A percentile compares a stretch with the other conserved stretches of the same genome.
Evolutionary conservation across 495 filamentous ascomycete species (phyloP).

Genomic region (Penicillium manginii): DNA sequence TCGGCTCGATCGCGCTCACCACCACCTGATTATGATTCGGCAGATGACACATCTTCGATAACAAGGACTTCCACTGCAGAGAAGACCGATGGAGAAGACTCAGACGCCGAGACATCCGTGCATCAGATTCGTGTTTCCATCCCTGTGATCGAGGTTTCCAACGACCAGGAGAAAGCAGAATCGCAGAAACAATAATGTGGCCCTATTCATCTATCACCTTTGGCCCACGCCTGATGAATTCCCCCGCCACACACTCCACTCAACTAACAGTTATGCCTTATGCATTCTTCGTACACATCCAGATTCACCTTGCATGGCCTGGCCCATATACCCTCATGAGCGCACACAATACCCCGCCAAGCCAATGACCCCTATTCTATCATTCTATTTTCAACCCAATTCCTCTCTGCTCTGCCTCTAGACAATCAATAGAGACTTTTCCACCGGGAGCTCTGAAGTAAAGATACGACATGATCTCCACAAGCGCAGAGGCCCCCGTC

Average conservation of each 20-base stretch:
- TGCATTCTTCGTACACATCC: conserved; percentile 3
- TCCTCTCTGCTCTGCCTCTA: background rate
- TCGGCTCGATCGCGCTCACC: conserved; percentile 8
- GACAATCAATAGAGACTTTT: no score
- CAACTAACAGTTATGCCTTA: background rate
- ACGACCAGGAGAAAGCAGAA: conserved; percentile 16
- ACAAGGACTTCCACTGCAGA: conserved; percentile 1
- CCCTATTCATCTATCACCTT: no score
- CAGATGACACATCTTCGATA: conserved; percentile 1
- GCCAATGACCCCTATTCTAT: background rate
- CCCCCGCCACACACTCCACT: background rate
- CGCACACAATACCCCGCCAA: conserved; percentile 6
- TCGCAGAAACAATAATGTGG: background rate
- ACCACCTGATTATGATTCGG: conserved; percentile 11
- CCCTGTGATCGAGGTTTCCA: conserved; percentile 29
- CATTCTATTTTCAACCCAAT: background rate
- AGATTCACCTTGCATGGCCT: background rate
- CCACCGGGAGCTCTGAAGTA: no score
- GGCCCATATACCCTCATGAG: conserved; percentile 6
- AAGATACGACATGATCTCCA: no score
- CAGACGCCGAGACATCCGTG: conserved; percentile 3
- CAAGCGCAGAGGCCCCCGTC: no score
- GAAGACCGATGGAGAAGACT: background rate
- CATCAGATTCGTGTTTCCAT: conserved; percentile 19
- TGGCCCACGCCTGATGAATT: no score